Conservation (phyloP, 1,284 basidiomycete genomes). For the Austroboletus niveus region DNA sequence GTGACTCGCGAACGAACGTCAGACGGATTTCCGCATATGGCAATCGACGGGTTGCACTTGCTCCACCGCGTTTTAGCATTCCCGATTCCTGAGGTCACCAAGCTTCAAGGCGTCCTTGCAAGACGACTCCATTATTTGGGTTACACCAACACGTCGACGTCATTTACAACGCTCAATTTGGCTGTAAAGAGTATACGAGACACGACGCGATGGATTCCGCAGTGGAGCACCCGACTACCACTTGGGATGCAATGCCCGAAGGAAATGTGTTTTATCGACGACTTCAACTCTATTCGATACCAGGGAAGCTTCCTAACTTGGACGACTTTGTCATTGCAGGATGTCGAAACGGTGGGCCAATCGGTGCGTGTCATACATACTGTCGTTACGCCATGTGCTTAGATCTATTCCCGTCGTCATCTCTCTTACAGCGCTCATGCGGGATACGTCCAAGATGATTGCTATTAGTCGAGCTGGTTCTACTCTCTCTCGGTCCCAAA, state of each 20-base stretch:
- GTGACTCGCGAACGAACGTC: too few relatives aligned
- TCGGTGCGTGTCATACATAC: conserved; percentile 56
- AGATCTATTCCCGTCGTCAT: conserved; percentile 1
- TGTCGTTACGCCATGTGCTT: not conserved
- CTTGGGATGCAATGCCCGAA: conserved; percentile 81
- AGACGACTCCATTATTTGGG: not conserved
- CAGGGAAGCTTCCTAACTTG: conserved; percentile 78
- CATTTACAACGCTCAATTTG: not conserved
- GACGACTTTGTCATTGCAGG: conserved; percentile 80
- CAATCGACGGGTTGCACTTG: not conserved
- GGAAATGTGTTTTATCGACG: conserved; percentile 77
- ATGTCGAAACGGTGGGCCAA: conserved; percentile 84
- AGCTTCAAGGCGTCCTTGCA: not conserved
- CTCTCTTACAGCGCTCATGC: conserved; percentile 70
- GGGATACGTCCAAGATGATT: conserved; percentile 81
- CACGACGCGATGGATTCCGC: conserved; percentile 33
- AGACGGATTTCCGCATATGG: conserved; percentile 6
- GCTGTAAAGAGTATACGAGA: not conserved
- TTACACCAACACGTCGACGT: not conserved
- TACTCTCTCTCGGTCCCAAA: conserved; percentile 69
- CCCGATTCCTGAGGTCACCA: not conserved
- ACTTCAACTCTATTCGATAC: conserved; percentile 82
- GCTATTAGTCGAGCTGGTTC: conserved; percentile 65
- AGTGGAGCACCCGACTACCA: conserved; percentile 67
- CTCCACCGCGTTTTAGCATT: not conserved